These are phyloP conservation scores for Silene conica DNA, from an alignment of 148 eudicot genomes.

Conservation along the genomic window DNA sequence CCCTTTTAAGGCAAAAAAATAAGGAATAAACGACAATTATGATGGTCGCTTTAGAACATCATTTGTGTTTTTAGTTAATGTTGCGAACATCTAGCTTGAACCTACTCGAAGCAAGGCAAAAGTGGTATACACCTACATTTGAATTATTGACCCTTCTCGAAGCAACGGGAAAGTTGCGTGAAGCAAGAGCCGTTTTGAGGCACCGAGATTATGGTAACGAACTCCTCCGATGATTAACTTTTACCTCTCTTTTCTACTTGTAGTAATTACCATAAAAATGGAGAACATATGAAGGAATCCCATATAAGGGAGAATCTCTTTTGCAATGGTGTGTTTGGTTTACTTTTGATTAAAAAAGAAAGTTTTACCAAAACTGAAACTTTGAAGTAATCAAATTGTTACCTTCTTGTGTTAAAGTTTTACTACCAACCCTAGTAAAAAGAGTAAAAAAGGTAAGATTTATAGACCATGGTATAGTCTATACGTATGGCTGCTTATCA, in stretches of 20 bases:
- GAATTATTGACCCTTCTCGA: not conserved
- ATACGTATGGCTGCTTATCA: conserved; percentile 10
- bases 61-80: not conserved
- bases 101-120: not conserved
- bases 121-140: not conserved
- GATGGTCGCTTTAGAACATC: not conserved
- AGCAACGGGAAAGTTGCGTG: not conserved
- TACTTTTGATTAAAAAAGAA: not conserved
- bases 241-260: not conserved
- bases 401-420: not conserved
- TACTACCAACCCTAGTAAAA: conserved; percentile 5
- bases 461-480: conserved; percentile 1
- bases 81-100: not conserved
- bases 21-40: not conserved
- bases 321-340: not conserved
- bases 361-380: not conserved
- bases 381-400: not conserved
- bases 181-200: not conserved
- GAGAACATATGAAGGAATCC: not conserved
- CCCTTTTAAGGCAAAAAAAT: not conserved
- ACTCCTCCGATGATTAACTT: not conserved
- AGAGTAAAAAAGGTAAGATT: not conserved
- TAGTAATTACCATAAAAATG: not conserved
- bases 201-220: not conserved
- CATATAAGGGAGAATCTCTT: not conserved